These are phyloP conservation scores for Dactylellina cionopaga DNA, from an alignment of 2,329 filamentous ascomycete genomes.

Conservation along the genomic window DNA sequence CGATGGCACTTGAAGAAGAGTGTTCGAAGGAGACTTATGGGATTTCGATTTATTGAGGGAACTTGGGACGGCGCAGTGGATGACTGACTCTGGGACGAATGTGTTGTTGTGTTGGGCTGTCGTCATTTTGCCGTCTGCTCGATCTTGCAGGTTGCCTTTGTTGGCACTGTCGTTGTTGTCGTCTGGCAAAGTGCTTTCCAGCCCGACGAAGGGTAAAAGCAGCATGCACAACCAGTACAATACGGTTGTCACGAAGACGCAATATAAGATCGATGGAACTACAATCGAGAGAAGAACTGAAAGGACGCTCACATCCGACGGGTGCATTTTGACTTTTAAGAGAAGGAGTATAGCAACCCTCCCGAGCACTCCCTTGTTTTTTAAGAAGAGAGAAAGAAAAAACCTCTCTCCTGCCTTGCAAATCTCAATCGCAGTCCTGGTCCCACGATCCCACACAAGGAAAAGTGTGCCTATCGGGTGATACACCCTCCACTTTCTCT, in stretches of 20 bases:
- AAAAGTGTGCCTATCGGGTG: conserved; percentile 46
- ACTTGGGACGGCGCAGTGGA: conserved; percentile 33
- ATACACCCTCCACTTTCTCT: conserved; percentile 29
- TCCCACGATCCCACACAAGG: conserved; percentile 43
- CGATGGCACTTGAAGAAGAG: conserved; percentile 13
- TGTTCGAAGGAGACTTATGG: conserved; percentile 24
- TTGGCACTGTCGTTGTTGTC: conserved; percentile 17
- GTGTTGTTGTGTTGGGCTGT: conserved; percentile 51
- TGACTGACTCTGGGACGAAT: conserved; percentile 44
- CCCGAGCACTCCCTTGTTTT: conserved; percentile 20
- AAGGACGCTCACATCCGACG: conserved; percentile 28
- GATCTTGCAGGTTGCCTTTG: neutral
- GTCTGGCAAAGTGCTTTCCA: conserved; percentile 8
- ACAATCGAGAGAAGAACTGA: conserved; percentile 25
- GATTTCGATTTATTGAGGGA: conserved; percentile 7
- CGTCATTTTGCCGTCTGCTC: conserved; percentile 33
- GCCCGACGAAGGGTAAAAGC: conserved; percentile 32
- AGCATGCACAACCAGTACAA: conserved; percentile 27
- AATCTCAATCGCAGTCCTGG: conserved; percentile 34
- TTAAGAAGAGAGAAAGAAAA: conserved; percentile 25
- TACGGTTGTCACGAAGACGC: conserved; percentile 8
- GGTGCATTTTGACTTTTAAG: conserved; percentile 31
- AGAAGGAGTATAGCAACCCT: conserved; percentile 3
- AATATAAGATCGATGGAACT: conserved; percentile 20
- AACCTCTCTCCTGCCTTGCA: conserved; percentile 47